Evolutionary conservation across 108 stramenopile genomes (phyloP).

Genomic region (Skeletonema menzelii): DNA sequence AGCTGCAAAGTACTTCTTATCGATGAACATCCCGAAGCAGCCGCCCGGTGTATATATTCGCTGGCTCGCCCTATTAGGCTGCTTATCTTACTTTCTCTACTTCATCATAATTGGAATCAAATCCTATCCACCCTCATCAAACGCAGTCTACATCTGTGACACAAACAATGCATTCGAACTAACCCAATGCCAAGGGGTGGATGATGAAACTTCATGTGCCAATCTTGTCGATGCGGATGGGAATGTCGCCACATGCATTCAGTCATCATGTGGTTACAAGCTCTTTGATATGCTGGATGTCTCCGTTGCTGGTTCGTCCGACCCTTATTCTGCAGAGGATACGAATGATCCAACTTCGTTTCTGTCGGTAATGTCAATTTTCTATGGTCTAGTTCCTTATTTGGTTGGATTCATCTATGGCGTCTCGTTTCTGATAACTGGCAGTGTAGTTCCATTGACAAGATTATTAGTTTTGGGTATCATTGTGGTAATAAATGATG

Average conservation of each 20-base stretch:
- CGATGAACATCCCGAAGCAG: background rate
- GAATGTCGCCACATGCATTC: constrained; percentile 15
- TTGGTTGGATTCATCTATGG: constrained; percentile 9
- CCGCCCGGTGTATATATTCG: background rate
- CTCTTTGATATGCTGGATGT: constrained; percentile 33
- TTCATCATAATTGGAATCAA: background rate
- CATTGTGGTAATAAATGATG: constrained; percentile 29
- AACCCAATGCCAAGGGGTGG: constrained; percentile 19
- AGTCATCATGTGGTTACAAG: constrained; percentile 31
- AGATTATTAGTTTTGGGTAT: constrained; percentile 25
- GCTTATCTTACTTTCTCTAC: background rate
- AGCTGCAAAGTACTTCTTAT: too few relatives aligned
- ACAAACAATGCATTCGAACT: background rate
- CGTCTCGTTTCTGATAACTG: constrained; percentile 7
- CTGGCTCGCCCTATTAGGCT: constrained; percentile 1
- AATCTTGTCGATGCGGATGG: constrained; percentile 11
- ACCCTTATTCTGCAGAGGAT: constrained; percentile 12
- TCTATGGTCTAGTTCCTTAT: constrained; percentile 40
- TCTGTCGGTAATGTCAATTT: constrained; percentile 17
- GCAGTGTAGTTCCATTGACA: constrained; percentile 18
- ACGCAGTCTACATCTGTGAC: constrained; percentile 31
- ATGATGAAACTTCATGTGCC: constrained; percentile 24
- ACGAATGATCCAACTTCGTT: constrained; percentile 18
- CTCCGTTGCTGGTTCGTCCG: constrained; percentile 31
- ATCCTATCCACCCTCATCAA: background rate